These are phyloP conservation scores for Apiotrichum sp. DNA, from an alignment of 1,284 basidiomycete species.

Conservation along the genomic window DNA sequence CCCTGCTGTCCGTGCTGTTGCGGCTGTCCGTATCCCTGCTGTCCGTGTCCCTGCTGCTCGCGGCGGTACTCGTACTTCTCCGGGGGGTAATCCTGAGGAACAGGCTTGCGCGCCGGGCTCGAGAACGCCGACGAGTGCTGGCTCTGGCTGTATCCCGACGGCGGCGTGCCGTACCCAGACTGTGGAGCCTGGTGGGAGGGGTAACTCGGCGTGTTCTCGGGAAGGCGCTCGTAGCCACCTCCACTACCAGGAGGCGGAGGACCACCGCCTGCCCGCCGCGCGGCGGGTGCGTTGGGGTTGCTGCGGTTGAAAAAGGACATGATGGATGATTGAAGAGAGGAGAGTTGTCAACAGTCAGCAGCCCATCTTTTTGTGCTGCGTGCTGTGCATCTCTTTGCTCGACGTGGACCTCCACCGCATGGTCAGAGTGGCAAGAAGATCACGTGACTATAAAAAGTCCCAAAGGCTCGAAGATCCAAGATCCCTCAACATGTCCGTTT, in stretches of 20 bases:
- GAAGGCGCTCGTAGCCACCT: conserved; percentile 36
- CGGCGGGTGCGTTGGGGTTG: conserved; percentile 37
- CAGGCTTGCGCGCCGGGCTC: conserved; percentile 3
- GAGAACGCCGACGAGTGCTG: background rate
- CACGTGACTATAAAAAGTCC: too few species aligned
- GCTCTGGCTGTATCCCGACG: conserved; percentile 2
- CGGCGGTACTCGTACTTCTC: conserved; percentile 17
- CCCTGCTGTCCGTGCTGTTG: background rate
- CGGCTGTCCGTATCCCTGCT: background rate
- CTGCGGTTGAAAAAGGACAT: conserved; percentile 48
- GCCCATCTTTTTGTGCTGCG: too few species aligned
- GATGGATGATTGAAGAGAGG: too few species aligned
- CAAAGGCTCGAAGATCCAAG: too few species aligned
- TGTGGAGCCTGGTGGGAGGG: background rate
- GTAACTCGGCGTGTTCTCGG: conserved; percentile 3
- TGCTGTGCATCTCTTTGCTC: too few species aligned
- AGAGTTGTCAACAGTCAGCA: too few species aligned
- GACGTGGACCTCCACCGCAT: conserved; percentile 1
- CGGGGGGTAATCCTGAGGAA: background rate
- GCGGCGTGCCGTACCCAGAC: background rate
- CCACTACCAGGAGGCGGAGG: conserved; percentile 5
- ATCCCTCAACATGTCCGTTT: background rate
- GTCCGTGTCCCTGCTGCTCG: background rate
- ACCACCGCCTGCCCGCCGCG: conserved; percentile 21
- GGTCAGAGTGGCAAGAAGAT: too few species aligned